Base-by-base conservation (phyloP, 73 alveolate species). In the Durusdinium trenchii region DNA sequence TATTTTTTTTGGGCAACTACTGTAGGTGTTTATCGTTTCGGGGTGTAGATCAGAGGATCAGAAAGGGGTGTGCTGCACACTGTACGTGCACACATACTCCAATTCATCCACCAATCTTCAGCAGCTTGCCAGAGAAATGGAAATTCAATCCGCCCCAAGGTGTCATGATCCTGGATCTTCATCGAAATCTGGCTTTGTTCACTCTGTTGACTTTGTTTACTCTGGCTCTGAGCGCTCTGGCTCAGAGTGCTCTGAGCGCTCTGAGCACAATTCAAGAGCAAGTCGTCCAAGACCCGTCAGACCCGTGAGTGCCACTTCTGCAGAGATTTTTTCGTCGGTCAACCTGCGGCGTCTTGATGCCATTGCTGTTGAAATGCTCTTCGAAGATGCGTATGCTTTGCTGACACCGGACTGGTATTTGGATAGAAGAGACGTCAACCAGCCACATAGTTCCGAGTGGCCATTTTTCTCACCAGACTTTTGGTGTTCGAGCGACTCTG, bases 401-500 rank as follows among this genome's bases (percentile, higher is more conserved):
- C 35, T 67, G 38, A 75, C 76, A 43, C 90, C 67, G 60, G 85
- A 52, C n/a, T 91, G 98, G 98, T 78, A 89, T 40, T 64, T 89
- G 96, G 96, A 89, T 42, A 38, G 96, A 43, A 45, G 96, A 28
- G 96, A 89, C 71, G 51, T 89, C 73, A 89, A 89, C 52, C 96
- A 89, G 71, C 85, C 96, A 28, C 96, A 89, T 86, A 64, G 96
- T 69, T 61, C 86, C 35, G 86, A 89, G 6, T 89, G 96, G 96
- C 96, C 96, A n/a, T 71, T 36, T 30, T 14, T 30, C 3, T 30
- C 54, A 28, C 96, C 96, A 5, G 96, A 89, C 71, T 89, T 43
- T 38, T 92, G 98, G 98, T 69, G 89, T 52, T 92, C 98, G 38
- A 73, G 81, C n/a, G 98, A 92, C 40, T 51, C 78, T 23, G 98